These are phyloP conservation scores for Calocera cornea DNA, from an alignment of 768 basidiomycete species.

Conservation along the genomic window DNA sequence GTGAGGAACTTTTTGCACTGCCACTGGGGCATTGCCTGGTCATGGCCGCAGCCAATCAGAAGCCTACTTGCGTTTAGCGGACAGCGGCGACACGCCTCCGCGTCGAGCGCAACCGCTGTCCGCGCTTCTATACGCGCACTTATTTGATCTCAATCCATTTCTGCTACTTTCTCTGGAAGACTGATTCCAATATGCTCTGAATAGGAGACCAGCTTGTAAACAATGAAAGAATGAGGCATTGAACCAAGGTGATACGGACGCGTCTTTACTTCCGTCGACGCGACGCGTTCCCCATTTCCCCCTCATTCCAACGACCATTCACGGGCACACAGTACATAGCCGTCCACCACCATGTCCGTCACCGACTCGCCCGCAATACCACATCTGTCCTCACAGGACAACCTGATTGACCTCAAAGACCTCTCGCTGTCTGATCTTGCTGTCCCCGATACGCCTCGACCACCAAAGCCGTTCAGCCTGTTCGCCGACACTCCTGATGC, in stretches of 20 bases:
- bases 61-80: no score
- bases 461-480: neutral
- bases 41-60: neutral
- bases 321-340: neutral
- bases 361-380: neutral
- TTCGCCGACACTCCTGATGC: neutral
- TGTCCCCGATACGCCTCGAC: neutral
- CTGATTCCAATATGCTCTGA: no score
- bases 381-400: neutral
- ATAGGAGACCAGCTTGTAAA: neutral
- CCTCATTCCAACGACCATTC: conserved; percentile 6
- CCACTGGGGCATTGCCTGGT: conserved; percentile 8
- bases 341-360: neutral
- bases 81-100: no score
- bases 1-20: neutral
- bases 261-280: conserved; percentile 5
- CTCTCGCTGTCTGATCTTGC: neutral
- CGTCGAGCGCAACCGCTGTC: no score
- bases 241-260: neutral
- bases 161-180: no score
- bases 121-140: no score
- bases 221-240: neutral
- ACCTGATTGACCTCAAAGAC: neutral
- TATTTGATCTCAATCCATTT: no score
- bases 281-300: neutral